phyloP scores from a whole-genome alignment of 2,329 filamentous ascomycete genomes.

The Bipolaris victoriae region DNA sequence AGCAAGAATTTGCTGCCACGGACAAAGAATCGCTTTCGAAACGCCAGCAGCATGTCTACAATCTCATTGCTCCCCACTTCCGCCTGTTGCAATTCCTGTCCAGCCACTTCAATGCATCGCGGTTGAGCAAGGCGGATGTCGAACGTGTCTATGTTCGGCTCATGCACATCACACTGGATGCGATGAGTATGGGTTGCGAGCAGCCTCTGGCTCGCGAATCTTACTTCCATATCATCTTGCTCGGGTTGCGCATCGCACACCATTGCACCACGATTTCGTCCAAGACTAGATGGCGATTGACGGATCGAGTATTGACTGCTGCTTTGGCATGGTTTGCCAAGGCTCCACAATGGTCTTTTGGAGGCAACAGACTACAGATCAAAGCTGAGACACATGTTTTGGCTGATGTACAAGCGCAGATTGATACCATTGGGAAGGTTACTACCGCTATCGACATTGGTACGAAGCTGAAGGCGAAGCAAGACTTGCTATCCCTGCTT shows the following conservation, averaged over 20 bases:
- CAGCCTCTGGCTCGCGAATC: conserved; percentile 91
- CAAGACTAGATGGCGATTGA: conserved; percentile 77
- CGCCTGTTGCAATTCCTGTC: conserved; percentile 85
- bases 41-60: conserved; percentile 78
- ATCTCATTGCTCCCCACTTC: conserved; percentile 84
- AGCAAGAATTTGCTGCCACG: conserved; percentile 90
- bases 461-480: conserved; percentile 75
- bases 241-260: conserved; percentile 78
- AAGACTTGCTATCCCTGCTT: conserved; percentile 79
- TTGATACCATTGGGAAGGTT: conserved; percentile 69
- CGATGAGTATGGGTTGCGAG: conserved; percentile 65
- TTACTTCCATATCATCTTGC: conserved; percentile 86
- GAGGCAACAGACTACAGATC: conserved; percentile 88
- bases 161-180: conserved; percentile 77
- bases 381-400: conserved; percentile 90
- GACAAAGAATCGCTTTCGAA: conserved; percentile 77
- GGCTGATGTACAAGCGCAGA: conserved; percentile 70
- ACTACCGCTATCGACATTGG: conserved; percentile 57
- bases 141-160: conserved; percentile 83
- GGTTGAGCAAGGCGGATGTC: conserved; percentile 81
- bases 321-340: conserved; percentile 87
- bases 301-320: conserved; percentile 86
- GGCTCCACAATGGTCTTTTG: conserved; percentile 89
- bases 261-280: conserved; percentile 70
- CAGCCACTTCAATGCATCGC: conserved; percentile 92